Evolutionary conservation across 495 filamentous ascomycete species (phyloP).

Genomic region (Neurospora cerealis): DNA sequence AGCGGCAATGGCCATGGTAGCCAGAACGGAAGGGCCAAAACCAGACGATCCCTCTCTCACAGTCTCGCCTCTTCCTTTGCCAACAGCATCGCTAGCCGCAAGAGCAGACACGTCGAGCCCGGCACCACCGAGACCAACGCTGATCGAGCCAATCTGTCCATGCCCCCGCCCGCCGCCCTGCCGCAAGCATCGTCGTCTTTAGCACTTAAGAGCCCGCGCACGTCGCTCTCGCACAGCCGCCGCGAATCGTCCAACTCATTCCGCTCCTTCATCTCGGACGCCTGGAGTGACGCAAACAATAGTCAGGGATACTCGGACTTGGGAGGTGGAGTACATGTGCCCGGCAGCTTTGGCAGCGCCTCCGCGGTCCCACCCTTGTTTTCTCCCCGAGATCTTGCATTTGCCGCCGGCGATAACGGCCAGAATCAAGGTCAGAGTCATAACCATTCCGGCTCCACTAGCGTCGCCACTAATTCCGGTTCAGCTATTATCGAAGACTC

Average conservation of each 20-base stretch:
- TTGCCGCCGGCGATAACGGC: constrained; percentile 5
- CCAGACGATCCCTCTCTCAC: constrained; percentile 12
- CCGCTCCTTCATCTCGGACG: constrained; percentile 8
- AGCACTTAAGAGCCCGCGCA: constrained; percentile 12
- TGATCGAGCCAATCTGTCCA: constrained; percentile 49
- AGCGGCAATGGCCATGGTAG: not conserved
- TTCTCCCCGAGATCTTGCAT: constrained; percentile 15
- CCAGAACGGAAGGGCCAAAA: not conserved
- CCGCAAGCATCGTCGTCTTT: not conserved
- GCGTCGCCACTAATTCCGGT: not conserved
- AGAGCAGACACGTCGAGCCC: constrained; percentile 43
- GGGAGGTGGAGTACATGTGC: not conserved
- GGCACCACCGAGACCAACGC: constrained; percentile 38
- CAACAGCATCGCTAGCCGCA: constrained; percentile 30
- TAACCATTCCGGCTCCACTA: not conserved
- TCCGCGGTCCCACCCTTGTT: constrained; percentile 1
- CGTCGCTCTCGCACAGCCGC: constrained; percentile 14
- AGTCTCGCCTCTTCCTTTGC: constrained; percentile 15
- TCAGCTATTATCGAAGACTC: constrained; percentile 27
- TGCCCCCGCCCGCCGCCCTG: constrained; percentile 42
- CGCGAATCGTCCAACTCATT: constrained; percentile 21
- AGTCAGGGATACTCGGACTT: constrained; percentile 2
- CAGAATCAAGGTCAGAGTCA: not conserved
- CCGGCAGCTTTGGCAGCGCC: not conserved
- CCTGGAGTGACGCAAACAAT: constrained; percentile 21